Evolutionary conservation across 768 basidiomycete species (phyloP).

Genomic region (Xerocomellus dryophilus): DNA sequence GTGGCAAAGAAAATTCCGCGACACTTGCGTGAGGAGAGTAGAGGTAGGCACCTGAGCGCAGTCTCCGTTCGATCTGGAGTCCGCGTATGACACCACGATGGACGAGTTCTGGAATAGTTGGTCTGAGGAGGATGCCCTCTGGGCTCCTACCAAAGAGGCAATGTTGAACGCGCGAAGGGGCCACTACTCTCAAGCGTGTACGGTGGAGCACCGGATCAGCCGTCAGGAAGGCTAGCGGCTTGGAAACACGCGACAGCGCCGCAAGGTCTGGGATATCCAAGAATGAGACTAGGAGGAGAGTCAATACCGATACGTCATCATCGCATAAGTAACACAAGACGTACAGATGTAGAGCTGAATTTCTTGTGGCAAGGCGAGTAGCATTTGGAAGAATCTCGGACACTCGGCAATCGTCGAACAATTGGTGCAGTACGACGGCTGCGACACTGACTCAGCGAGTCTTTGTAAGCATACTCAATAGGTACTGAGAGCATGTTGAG

Average conservation of each 20-base stretch:
- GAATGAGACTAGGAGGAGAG: conserved; percentile 50
- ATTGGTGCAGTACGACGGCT: background rate
- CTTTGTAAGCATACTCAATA: conserved; percentile 12
- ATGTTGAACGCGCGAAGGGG: conserved; percentile 66
- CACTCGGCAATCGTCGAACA: background rate
- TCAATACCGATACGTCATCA: background rate
- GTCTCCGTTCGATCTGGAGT: conserved; percentile 59
- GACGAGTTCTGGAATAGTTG: conserved; percentile 63
- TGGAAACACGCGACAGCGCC: conserved; percentile 46
- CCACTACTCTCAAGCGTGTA: conserved; percentile 55
- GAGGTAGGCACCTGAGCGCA: conserved; percentile 65
- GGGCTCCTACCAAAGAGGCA: conserved; percentile 59
- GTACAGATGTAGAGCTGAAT: conserved; percentile 56
- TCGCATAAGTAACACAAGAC: conserved; percentile 11
- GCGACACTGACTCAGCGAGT: conserved; percentile 10
- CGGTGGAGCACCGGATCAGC: conserved; percentile 64
- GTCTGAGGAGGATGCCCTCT: conserved; percentile 55
- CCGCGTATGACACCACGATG: conserved; percentile 71
- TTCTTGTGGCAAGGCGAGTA: conserved; percentile 51
- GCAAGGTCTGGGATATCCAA: conserved; percentile 73
- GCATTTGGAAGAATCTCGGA: conserved; percentile 9
- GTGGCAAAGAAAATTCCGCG: background rate
- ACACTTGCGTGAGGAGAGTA: conserved; percentile 53
- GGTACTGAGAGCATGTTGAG: no score
- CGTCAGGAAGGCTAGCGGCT: conserved; percentile 47